Evolutionary conservation across 169 alveolate genomes (phyloP), one percentile per base, ranked within the genome.

Genomic region (Besnoitia besnoiti): DNA sequence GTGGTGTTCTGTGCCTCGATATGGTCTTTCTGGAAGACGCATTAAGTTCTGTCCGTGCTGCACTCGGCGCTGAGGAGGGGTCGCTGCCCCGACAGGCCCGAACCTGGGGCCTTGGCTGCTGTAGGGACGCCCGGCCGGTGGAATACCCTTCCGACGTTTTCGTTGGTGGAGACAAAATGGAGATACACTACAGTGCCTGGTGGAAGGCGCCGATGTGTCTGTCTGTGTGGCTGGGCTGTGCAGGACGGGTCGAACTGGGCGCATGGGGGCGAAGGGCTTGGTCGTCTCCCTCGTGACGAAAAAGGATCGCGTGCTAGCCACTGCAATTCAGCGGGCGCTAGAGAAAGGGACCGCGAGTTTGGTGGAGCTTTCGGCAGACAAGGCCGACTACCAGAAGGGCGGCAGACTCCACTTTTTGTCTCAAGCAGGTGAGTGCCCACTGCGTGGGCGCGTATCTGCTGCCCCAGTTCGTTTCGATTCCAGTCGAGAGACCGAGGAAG

Each of bases 321-420:
- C 87, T 4, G 87, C 87, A 21, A 77, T 77, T 12, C 87, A 77
- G 59, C 87, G 87, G 33, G 49, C 55, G 12, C 37, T 77, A 51
- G 87, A 77, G 30, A 37, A 1, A 24, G 59, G 50, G 4, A 27
- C 87, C 33, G 49, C 87, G 21, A 42, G 37, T 27, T 21, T 77
- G 4, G 87, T 55, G 2, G 87, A 77, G 7, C 87, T 77, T 16
- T 77, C 87, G 33, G 7, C 87, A 30, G 59, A 77, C 21, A 39
- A 44, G 87, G 55, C 49, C 10, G 61, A 77, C 37, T 77, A 77
- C 59, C 49, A 77, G 55, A 44, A 77, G 47, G 87, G 87, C 3
- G 87, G 87, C 5, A 19, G 55, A 44, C 87, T 77, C 35, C 59
- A 42, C 55, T 77, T 37, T 35, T 55, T 77, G 61, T 77, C 87